These are phyloP conservation scores for Ophiostoma australiae DNA, from an alignment of 2,329 filamentous ascomycete genomes.

Conservation along the genomic window DNA sequence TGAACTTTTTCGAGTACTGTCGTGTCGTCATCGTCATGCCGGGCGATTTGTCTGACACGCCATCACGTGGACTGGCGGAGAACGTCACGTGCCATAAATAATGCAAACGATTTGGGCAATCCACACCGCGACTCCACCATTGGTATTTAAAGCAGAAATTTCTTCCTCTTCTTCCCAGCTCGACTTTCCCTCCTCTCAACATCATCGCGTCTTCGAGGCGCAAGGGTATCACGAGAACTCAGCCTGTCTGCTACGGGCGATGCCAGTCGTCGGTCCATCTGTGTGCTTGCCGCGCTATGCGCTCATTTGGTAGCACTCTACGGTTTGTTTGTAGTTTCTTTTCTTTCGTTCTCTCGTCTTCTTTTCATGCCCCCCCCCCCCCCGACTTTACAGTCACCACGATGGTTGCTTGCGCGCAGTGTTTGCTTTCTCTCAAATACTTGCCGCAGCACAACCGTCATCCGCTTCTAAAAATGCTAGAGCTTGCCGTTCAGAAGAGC, in stretches of 20 bases:
- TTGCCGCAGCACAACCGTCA: background rate
- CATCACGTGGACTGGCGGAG: background rate
- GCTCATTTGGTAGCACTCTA: background rate
- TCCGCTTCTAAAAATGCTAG: conserved; percentile 60
- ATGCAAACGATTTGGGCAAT: background rate
- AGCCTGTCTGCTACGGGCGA: background rate
- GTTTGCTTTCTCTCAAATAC: background rate
- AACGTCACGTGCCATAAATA: background rate
- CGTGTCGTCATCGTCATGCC: background rate
- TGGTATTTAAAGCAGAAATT: conserved; percentile 7
- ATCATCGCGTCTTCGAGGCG: too few species aligned
- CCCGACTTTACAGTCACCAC: background rate
- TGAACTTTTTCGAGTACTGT: background rate
- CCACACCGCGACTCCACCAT: background rate
- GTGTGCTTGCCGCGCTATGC: background rate
- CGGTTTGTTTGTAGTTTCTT: conserved; percentile 1
- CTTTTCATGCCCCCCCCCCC: background rate
- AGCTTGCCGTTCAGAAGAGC: conserved; percentile 54
- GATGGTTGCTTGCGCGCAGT: background rate
- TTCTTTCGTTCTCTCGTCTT: background rate
- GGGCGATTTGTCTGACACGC: background rate
- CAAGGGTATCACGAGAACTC: background rate
- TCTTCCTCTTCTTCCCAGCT: background rate
- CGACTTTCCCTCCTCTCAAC: background rate
- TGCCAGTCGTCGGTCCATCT: background rate